phyloP scores from a whole-genome alignment of 2,329 filamentous ascomycete genomes.

The Botryotinia globosa region DNA sequence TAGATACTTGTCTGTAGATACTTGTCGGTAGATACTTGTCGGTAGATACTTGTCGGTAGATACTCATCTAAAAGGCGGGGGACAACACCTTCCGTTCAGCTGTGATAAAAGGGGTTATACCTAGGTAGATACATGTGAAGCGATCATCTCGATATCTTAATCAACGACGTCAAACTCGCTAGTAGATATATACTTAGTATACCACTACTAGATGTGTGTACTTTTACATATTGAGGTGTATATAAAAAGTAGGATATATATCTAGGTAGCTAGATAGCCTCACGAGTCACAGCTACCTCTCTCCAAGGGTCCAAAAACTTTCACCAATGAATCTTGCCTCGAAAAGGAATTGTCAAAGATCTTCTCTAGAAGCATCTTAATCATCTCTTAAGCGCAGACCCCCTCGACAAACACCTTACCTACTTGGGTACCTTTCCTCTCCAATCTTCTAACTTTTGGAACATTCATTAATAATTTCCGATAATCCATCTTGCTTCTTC shows the following conservation, averaged over 20 bases:
- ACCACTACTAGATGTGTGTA: not conserved
- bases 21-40: not conserved
- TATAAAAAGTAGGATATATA: not conserved
- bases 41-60: not conserved
- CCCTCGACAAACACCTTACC: not conserved
- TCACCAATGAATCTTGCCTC: not conserved
- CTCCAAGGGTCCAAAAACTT: not conserved
- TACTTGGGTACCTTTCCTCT: not conserved
- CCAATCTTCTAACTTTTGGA: constrained; percentile 4
- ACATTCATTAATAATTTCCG: constrained; percentile 17
- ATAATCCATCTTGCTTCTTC: constrained; percentile 16
- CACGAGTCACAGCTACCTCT: not conserved
- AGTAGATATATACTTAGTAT: not conserved
- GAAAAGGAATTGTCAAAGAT: constrained; percentile 2
- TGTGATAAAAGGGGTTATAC: not conserved
- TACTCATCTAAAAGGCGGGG: constrained; percentile 10
- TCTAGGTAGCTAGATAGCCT: too few species aligned
- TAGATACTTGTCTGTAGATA: not conserved
- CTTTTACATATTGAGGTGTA: not conserved
- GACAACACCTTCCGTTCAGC: not conserved
- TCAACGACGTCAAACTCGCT: not conserved
- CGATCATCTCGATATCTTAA: too few species aligned
- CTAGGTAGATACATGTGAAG: too few species aligned
- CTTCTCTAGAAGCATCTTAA: constrained; percentile 12
- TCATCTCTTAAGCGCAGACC: constrained; percentile 13